These are phyloP conservation scores for Kluyveromyces sp. DNA, from an alignment of 1,139 yeast genomes.

Conservation along the genomic window DNA sequence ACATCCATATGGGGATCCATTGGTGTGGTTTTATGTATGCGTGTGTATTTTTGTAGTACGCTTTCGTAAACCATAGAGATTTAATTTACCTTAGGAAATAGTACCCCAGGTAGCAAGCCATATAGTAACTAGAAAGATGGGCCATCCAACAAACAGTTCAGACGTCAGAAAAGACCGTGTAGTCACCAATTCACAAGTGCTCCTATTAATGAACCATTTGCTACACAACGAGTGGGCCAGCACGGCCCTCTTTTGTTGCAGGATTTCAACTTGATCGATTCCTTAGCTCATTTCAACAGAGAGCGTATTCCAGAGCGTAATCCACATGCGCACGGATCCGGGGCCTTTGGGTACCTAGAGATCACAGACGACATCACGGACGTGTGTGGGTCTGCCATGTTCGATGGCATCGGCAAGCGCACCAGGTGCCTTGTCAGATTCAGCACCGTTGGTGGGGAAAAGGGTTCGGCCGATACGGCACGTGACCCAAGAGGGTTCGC, in stretches of 20 bases:
- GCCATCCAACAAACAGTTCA: slow-evolving; percentile 17
- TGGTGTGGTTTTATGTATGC: too few relatives aligned
- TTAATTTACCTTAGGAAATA: too few relatives aligned
- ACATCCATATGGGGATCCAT: too few relatives aligned
- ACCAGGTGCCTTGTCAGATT: slow-evolving; percentile 44
- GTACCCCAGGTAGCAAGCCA: too few relatives aligned
- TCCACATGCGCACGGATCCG: slow-evolving; percentile 60
- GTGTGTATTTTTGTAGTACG: too few relatives aligned
- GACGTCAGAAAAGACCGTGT: slow-evolving; percentile 26
- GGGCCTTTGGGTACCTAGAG: slow-evolving; percentile 54
- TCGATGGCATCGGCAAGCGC: slow-evolving; percentile 42
- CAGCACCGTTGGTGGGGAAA: slow-evolving; percentile 55
- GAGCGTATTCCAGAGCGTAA: slow-evolving; percentile 60
- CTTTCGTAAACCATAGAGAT: too few relatives aligned
- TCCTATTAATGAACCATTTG: slow-evolving; percentile 50
- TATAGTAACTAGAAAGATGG: not conserved
- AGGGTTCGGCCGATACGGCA: slow-evolving; percentile 49
- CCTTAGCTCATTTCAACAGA: slow-evolving; percentile 52
- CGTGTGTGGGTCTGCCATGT: slow-evolving; percentile 42
- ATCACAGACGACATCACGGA: slow-evolving; percentile 51
- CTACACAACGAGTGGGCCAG: slow-evolving; percentile 57
- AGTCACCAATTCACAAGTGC: slow-evolving; percentile 58
- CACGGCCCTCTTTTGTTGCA: slow-evolving; percentile 53
- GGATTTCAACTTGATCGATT: slow-evolving; percentile 48
- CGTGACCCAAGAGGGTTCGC: slow-evolving; percentile 58